Percentiles rank a stretch among this genome's conserved stretches.
Conservation (phyloP, 257 asterid species). For the Ophiorrhiza pumila region DNA sequence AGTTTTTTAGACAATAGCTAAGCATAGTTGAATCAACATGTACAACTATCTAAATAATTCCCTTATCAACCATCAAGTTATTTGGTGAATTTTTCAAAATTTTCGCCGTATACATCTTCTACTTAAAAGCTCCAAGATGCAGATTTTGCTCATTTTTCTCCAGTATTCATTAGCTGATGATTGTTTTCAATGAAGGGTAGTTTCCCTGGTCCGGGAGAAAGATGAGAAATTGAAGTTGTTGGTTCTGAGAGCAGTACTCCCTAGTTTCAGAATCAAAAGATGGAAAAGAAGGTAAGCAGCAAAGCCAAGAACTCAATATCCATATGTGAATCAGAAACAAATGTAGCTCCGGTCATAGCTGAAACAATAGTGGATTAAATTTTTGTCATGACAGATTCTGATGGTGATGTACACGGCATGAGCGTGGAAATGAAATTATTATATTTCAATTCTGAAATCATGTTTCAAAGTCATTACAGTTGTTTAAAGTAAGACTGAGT, state of each 20-base stretch:
- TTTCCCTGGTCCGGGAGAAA: conserved; percentile 36
- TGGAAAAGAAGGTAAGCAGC: not conserved
- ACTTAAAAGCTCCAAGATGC: conserved; percentile 38
- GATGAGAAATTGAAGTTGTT: conserved; percentile 6
- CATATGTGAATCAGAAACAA: conserved; percentile 6
- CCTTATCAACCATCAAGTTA: too few species aligned
- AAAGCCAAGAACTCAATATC: not conserved
- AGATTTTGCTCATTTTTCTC: conserved; percentile 38
- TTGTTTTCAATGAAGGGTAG: conserved; percentile 33
- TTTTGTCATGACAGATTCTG: too few species aligned
- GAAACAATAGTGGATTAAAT: not conserved
- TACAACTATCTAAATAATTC: too few species aligned
- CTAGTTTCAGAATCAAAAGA: conserved; percentile 13
- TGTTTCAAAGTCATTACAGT: too few species aligned
- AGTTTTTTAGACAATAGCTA: too few species aligned
- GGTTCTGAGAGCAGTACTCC: not conserved
- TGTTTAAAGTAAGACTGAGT: too few species aligned
- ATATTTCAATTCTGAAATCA: too few species aligned
- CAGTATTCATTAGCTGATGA: conserved; percentile 44
- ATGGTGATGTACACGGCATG: too few species aligned
- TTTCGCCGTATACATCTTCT: not conserved
- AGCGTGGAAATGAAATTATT: too few species aligned
- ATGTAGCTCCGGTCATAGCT: too few species aligned
- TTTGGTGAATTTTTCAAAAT: too few species aligned
- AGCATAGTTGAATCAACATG: too few species aligned